These are phyloP conservation scores for Candolleomyces aberdarensis DNA, from an alignment of 768 basidiomycete species.

Conservation along the genomic window DNA sequence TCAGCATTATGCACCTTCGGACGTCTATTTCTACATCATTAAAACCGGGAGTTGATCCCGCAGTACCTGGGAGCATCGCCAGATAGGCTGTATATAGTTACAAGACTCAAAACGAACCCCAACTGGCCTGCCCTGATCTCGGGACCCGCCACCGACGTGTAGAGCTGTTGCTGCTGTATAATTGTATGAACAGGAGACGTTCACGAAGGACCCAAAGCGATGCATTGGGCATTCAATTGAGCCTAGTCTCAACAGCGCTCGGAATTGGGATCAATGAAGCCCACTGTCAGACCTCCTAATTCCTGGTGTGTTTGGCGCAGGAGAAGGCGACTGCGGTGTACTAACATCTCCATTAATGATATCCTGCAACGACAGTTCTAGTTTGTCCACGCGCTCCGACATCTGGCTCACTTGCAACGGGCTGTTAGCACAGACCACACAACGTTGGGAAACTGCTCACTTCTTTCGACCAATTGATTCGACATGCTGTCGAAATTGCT, in stretches of 20 bases:
- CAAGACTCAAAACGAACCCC: too few species aligned
- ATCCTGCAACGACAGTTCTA: constrained; percentile 89
- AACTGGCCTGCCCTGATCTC: too few species aligned
- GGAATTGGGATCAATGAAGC: constrained; percentile 9
- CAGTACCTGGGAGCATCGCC: too few species aligned
- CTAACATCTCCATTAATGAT: constrained; percentile 78
- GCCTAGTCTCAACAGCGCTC: not conserved
- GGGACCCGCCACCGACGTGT: too few species aligned
- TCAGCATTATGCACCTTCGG: not conserved
- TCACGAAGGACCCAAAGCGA: not conserved
- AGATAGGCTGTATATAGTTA: too few species aligned
- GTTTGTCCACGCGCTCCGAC: constrained; percentile 86
- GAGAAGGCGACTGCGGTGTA: constrained; percentile 62
- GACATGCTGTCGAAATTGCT: constrained; percentile 93
- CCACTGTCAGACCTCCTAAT: constrained; percentile 43
- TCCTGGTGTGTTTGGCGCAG: constrained; percentile 31
- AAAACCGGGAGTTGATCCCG: too few species aligned
- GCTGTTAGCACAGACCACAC: constrained; percentile 9
- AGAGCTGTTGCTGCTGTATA: too few species aligned
- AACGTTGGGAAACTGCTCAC: constrained; percentile 40
- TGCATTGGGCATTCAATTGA: not conserved
- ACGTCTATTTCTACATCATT: too few species aligned
- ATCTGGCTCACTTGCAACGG: constrained; percentile 75
- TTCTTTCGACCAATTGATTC: constrained; percentile 78
- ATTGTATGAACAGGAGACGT: too few species aligned